Base-by-base conservation (phyloP, 2,329 filamentous ascomycete genomes). In the Pestalotiopsis sp. region DNA sequence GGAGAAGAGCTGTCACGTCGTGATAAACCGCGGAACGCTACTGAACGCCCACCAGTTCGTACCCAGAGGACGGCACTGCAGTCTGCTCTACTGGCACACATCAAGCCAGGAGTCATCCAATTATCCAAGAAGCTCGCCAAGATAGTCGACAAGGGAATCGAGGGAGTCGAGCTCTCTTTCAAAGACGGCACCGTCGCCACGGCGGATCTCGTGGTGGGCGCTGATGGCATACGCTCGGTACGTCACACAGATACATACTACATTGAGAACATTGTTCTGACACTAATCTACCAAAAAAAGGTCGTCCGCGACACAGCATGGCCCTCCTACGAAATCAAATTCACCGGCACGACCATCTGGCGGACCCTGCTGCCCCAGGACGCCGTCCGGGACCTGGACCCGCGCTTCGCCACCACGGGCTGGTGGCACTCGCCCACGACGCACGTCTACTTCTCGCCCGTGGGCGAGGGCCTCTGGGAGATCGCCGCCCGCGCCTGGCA, bases 161-260 rank as follows among this genome's bases (percentile, higher is more conserved):
- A 73, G 0, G 83, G 82, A 3, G 75, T 85, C 1, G 71, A 76
- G 3, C 75, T 88, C 11, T 61, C 68, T 0, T 88, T 89, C 68
- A 78, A 82, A 13, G 85, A 88, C 70, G 81, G 81, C 3, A 73
- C 72, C 4, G 65, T 60, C 0, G 80, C 80, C 2, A 74, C 79
- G 17, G 80, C 80, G 2, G 85, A 86, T 70, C 73, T 88, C 0
- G 79, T 87, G 1, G 80, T 88, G 2, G 86, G 85, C 0, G 86
- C 84, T 4, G 84, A 88, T 72, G 84, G 86, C 2, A 87, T 87
- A 65, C 81, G 84, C 68, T 86, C 84, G 4, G 82, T 85, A 71
- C 45, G 76, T 69, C 20, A 23, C 20, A 23, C 20, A 23, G 20
- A 23, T 23, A 23, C 20, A 23, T 23, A 23, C 1, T 23, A 23